Conservation (phyloP, 2,329 filamentous ascomycete genomes). For the Alternaria solani region DNA sequence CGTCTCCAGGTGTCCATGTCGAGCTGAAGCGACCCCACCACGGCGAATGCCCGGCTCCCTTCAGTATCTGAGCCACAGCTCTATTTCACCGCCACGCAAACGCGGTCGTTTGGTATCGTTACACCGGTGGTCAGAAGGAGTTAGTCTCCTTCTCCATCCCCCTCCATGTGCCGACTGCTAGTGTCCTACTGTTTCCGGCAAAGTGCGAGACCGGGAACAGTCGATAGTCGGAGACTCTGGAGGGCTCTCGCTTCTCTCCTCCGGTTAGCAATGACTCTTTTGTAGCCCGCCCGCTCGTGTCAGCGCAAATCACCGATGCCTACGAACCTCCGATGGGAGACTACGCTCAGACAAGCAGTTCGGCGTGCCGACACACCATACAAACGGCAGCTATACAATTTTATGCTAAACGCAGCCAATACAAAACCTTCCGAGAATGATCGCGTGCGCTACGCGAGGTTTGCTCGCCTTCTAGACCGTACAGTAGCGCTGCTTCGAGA, state of each 20-base stretch:
- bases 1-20: slow-evolving; percentile 2
- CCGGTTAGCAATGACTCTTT: neutral
- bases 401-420: neutral
- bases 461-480: slow-evolving; percentile 1
- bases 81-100: slow-evolving; percentile 6
- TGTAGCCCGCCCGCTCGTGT: neutral
- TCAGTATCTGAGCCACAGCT: slow-evolving; percentile 5
- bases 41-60: slow-evolving; percentile 5
- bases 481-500: slow-evolving; percentile 9
- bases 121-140: neutral
- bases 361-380: neutral
- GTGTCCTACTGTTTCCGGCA: neutral
- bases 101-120: neutral
- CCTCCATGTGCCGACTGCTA: neutral
- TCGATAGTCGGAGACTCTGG: neutral
- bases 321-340: neutral
- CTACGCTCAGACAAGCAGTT: slow-evolving; percentile 4
- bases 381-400: neutral
- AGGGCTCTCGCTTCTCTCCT: slow-evolving; percentile 1
- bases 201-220: neutral
- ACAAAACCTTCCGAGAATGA: slow-evolving; percentile 12
- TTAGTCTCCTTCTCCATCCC: neutral
- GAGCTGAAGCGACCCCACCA: slow-evolving; percentile 1
- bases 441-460: neutral
- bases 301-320: slow-evolving; percentile 4